Percentiles rank a stretch among this genome's conserved stretches.
These are phyloP conservation scores for Neurospora sp. DNA, from an alignment of 495 filamentous ascomycete genomes.

Conservation along the genomic window DNA sequence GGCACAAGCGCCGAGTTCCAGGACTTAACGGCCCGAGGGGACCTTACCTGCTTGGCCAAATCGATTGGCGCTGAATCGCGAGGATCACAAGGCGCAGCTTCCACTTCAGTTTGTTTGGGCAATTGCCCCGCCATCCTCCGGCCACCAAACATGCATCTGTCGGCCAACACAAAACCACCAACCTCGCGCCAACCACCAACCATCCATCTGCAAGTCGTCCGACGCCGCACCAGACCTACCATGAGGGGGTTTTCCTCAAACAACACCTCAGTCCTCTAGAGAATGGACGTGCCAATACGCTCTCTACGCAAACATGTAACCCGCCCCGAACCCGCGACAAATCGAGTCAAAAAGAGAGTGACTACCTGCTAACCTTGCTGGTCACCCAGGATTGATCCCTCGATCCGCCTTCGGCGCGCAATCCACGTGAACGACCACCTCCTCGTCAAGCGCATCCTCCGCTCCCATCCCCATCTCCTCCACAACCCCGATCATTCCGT, in stretches of 20 bases:
- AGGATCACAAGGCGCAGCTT: neutral
- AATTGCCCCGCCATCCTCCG: neutral
- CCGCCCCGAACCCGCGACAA: neutral
- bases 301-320: neutral
- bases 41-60: neutral
- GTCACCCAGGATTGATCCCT: conserved; percentile 52
- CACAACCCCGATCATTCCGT: conserved; percentile 57
- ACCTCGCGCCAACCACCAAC: neutral
- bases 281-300: neutral
- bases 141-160: neutral
- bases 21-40: neutral
- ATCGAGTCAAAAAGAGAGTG: neutral
- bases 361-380: neutral
- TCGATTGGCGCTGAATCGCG: neutral
- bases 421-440: conserved; percentile 61
- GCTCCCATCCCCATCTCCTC: conserved; percentile 55
- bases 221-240: neutral
- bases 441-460: conserved; percentile 64
- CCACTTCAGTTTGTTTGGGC: neutral
- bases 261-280: neutral
- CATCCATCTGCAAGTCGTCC: neutral
- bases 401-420: conserved; percentile 58
- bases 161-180: neutral
- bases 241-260: neutral
- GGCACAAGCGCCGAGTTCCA: neutral